These are phyloP conservation scores for Gnetum montanum DNA, from an alignment of 75 land plant species.

Conservation along the genomic window DNA sequence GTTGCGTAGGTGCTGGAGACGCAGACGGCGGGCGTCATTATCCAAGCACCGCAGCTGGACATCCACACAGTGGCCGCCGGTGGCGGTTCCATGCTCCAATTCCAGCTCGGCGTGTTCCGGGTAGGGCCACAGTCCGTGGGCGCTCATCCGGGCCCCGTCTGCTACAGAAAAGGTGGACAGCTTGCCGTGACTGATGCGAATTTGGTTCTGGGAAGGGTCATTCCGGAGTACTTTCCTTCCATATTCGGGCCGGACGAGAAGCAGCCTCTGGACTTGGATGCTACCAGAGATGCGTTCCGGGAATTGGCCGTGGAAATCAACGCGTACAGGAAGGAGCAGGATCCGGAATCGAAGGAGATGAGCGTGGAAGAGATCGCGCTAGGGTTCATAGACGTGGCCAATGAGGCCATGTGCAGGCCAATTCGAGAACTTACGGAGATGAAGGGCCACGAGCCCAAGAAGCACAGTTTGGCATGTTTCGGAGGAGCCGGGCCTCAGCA, in stretches of 20 bases:
- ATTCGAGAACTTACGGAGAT: constrained; percentile 94
- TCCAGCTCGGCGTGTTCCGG: constrained; percentile 85
- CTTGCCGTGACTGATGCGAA: constrained; percentile 96
- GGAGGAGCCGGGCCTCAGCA: constrained; percentile 99
- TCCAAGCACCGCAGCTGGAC: constrained; percentile 96
- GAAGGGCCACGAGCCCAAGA: constrained; percentile 92
- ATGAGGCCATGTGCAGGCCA: constrained; percentile 98
- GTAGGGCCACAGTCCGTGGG: constrained; percentile 98
- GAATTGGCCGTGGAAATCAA: constrained; percentile 53
- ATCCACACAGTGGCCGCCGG: constrained; percentile 98
- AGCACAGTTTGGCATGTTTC: constrained; percentile 94
- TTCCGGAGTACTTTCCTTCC: constrained; percentile 91
- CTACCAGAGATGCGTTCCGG: constrained; percentile 58
- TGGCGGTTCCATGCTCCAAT: constrained; percentile 94
- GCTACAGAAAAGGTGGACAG: constrained; percentile 93
- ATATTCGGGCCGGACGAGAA: constrained; percentile 94
- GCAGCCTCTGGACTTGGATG: constrained; percentile 71
- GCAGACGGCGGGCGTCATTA: constrained; percentile 90
- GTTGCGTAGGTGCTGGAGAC: constrained; percentile 96
- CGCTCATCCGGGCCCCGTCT: constrained; percentile 97
- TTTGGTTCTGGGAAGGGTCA: constrained; percentile 75
- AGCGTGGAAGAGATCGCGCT: constrained; percentile 84
- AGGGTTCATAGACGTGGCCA: constrained; percentile 94
- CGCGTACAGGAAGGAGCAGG: constrained; percentile 63
- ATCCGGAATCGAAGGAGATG: constrained; percentile 71